Conservation (phyloP, 768 basidiomycete species). For the Leucosporidium scottii region DNA sequence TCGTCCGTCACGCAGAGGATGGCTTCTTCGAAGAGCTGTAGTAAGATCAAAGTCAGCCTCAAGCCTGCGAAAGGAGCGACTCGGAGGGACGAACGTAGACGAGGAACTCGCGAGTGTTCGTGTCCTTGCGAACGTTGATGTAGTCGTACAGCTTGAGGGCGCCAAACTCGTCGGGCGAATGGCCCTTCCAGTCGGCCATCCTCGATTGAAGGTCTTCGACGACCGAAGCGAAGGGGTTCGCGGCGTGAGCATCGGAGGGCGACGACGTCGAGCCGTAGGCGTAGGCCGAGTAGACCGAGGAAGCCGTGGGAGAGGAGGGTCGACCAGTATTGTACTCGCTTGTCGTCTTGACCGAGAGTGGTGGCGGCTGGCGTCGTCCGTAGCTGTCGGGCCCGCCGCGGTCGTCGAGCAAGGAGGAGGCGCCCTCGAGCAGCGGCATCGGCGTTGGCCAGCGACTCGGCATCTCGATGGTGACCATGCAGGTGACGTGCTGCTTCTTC, state of each 20-base stretch:
- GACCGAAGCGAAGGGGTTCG: constrained; percentile 62
- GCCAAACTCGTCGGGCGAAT: constrained; percentile 72
- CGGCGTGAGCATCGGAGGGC: not conserved
- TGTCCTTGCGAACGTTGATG: constrained; percentile 76
- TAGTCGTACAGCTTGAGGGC: constrained; percentile 86
- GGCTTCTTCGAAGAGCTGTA: constrained; percentile 85
- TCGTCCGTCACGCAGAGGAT: constrained; percentile 98
- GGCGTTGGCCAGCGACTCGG: constrained; percentile 59
- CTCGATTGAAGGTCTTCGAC: constrained; percentile 82
- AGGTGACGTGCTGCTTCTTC: constrained; percentile 77
- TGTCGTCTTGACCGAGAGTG: constrained; percentile 2
- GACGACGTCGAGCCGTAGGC: constrained; percentile 11
- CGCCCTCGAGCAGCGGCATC: not conserved
- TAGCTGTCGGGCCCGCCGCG: not conserved
- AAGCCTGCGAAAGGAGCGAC: not conserved
- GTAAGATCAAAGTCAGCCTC: not conserved
- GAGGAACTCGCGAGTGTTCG: constrained; percentile 84
- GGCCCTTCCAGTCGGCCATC: constrained; percentile 94
- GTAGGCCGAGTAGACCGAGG: constrained; percentile 22
- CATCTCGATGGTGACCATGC: constrained; percentile 87
- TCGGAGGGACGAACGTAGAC: constrained; percentile 49
- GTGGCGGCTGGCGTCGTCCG: not conserved
- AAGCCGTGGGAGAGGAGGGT: constrained; percentile 10
- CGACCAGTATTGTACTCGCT: constrained; percentile 1
- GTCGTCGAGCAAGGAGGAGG: not conserved